Conservation (phyloP, 1,284 basidiomycete species). For the Papiliotrema fonsecae region DNA sequence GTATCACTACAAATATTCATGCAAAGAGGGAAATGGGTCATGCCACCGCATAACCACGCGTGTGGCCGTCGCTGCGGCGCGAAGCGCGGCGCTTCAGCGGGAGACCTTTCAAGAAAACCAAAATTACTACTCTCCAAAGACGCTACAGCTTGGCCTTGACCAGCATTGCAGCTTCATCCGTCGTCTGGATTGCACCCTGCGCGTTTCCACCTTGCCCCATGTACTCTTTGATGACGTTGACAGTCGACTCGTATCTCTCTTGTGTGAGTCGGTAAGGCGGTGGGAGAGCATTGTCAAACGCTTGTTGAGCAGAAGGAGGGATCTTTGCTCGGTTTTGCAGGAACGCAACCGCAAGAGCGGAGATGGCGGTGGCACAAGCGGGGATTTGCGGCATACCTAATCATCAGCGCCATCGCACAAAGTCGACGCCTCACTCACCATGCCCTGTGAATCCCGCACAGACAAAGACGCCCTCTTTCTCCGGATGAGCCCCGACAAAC, state of each 20-base stretch:
- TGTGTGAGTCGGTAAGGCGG: constrained; percentile 21
- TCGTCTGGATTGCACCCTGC: constrained; percentile 2
- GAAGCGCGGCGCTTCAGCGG: too few relatives aligned
- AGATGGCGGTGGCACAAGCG: constrained; percentile 19
- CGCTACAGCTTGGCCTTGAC: constrained; percentile 10
- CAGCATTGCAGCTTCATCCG: constrained; percentile 16
- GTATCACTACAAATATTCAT: not conserved
- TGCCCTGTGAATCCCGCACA: constrained; percentile 33
- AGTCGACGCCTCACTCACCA: constrained; percentile 12
- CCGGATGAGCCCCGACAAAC: constrained; percentile 22
- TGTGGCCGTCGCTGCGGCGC: too few relatives aligned
- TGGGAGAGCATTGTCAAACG: constrained; percentile 16
- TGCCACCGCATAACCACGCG: too few relatives aligned
- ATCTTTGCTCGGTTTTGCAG: constrained; percentile 7
- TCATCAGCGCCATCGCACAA: not conserved
- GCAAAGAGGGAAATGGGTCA: too few relatives aligned
- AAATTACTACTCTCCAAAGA: too few relatives aligned
- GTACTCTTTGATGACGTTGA: constrained; percentile 18
- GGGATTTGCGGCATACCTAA: constrained; percentile 33
- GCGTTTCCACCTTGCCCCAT: constrained; percentile 16
- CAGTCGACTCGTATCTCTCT: constrained; percentile 17
- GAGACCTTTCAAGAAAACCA: too few relatives aligned
- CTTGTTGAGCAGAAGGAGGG: constrained; percentile 6
- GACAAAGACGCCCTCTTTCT: constrained; percentile 22
- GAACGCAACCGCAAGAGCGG: constrained; percentile 8